Evolutionary conservation across 2,329 filamentous ascomycete genomes (phyloP).

Genomic region (Stagonosporopsis vannaccii): DNA sequence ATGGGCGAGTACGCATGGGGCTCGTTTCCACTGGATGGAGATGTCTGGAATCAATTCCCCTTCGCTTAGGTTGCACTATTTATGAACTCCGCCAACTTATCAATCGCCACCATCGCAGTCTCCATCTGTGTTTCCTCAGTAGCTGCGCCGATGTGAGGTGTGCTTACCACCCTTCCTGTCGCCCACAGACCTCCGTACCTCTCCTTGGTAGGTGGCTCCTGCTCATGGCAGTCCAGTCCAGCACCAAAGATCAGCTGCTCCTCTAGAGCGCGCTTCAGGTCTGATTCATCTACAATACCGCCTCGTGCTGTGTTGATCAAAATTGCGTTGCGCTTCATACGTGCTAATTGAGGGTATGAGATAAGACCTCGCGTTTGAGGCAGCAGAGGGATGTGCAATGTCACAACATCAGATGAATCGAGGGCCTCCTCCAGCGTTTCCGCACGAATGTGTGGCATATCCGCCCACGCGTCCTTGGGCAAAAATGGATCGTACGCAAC

Average conservation of each 20-base stretch:
- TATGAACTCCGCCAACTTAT: constrained; percentile 30
- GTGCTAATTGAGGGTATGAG: constrained; percentile 46
- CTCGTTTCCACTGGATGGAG: constrained; percentile 16
- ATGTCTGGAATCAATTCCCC: constrained; percentile 16
- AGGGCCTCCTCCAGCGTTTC: constrained; percentile 23
- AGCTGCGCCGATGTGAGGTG: constrained; percentile 60
- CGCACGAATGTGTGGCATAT: constrained; percentile 32
- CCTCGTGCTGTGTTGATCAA: constrained; percentile 58
- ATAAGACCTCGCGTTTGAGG: constrained; percentile 39
- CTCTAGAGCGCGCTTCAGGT: constrained; percentile 53
- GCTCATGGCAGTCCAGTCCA: constrained; percentile 58
- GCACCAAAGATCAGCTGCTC: constrained; percentile 55
- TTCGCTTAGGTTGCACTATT: constrained; percentile 7
- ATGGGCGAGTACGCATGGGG: constrained; percentile 46
- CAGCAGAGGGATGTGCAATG: constrained; percentile 31
- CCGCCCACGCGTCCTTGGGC: constrained; percentile 51
- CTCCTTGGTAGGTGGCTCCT: constrained; percentile 54
- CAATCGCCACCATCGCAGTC: constrained; percentile 48
- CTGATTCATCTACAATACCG: constrained; percentile 58
- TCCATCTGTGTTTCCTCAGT: constrained; percentile 51
- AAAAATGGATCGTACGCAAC: constrained; percentile 45
- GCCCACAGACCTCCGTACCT: constrained; percentile 51
- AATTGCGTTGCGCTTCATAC: constrained; percentile 53
- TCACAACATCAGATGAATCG: constrained; percentile 26
- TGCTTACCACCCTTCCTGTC: constrained; percentile 57